Base-by-base conservation (phyloP, 768 basidiomycete species). In the Strobilomyces confusus region DNA sequence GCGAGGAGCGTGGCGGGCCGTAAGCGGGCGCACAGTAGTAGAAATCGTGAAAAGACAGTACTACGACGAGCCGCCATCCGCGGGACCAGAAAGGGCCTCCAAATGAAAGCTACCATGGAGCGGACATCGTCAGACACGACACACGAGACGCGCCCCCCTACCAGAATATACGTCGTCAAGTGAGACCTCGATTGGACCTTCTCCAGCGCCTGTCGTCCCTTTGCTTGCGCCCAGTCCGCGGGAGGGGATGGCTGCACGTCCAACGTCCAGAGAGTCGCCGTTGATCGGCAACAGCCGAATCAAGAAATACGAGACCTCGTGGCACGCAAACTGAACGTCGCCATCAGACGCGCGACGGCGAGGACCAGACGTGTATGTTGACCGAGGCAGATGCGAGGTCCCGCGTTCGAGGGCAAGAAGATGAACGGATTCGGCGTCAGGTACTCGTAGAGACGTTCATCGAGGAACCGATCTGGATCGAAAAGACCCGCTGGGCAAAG, bases 371-470 rank as follows among this genome's bases (percentile, higher is more conserved):
- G 19, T 49, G 70, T 67, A 65, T 77, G 76, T 56, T 78, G 76
- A 0, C 78, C 84, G 9, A 84, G 73, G 51, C 84, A 86, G 55
- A 83, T 81, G 11, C 85, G 73, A 6, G 84, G 85, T 1, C 82
- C 85, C 0, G 82, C 83, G 53, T 84, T 84, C 70, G 86, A 86
- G 0, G 85, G 84, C 6, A 81, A 68, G 66, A 86, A 87, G 55
- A 88, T 86, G 72, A 80, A 84, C 1, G 84, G 83, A 55, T 85
- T 85, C 2, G 76, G 73, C 0, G 70, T 72, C 19, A 84, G 70
- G 52, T 81, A 81, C 58, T 77, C 77, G 51, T 75, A 73, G 8
- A 81, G 58, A 29, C 84, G 73, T 11, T 76, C 74, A 51, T 87
- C 84, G 43, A 86, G 64, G 73, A 82, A 87, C 15, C 85, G 74